Evolutionary conservation across 1,284 basidiomycete genomes (phyloP).

Genomic region (Takashimella tepidaria): DNA sequence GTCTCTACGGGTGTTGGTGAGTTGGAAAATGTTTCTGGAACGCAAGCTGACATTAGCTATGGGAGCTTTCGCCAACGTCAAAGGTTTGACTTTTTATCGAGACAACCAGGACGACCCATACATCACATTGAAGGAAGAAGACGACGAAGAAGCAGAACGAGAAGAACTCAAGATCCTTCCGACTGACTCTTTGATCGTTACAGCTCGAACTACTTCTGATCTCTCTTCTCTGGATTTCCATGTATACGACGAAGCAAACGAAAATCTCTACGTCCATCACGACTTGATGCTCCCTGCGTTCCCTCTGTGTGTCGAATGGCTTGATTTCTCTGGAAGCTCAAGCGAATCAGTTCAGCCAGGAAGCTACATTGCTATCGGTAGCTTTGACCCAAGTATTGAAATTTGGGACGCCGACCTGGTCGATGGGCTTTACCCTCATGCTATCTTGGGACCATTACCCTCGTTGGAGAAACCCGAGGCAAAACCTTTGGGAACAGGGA

Average conservation of each 20-base stretch:
- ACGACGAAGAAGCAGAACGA: slow-evolving; percentile 76
- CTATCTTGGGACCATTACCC: slow-evolving; percentile 67
- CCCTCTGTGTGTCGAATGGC: slow-evolving; percentile 98
- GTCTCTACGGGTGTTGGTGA: slow-evolving; percentile 57
- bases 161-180: slow-evolving; percentile 86
- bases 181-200: slow-evolving; percentile 85
- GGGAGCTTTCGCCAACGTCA: slow-evolving; percentile 94
- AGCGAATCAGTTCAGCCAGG: slow-evolving; percentile 52
- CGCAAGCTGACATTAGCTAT: slow-evolving; percentile 51
- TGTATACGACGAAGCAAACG: slow-evolving; percentile 85
- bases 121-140: slow-evolving; percentile 87
- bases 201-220: slow-evolving; percentile 95
- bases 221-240: slow-evolving; percentile 93
- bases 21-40: slow-evolving; percentile 16
- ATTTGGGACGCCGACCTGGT: slow-evolving; percentile 95
- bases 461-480: slow-evolving; percentile 75
- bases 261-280: slow-evolving; percentile 95
- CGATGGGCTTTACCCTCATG: slow-evolving; percentile 90
- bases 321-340: slow-evolving; percentile 63
- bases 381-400: slow-evolving; percentile 96
- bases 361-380: slow-evolving; percentile 93
- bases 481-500: slow-evolving; percentile 71
- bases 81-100: slow-evolving; percentile 86
- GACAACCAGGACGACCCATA: slow-evolving; percentile 95
- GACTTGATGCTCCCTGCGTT: slow-evolving; percentile 97